Evolutionary conservation across 352 stramenopile genomes (phyloP).

Genomic region (Aphanomyces euteiches): DNA sequence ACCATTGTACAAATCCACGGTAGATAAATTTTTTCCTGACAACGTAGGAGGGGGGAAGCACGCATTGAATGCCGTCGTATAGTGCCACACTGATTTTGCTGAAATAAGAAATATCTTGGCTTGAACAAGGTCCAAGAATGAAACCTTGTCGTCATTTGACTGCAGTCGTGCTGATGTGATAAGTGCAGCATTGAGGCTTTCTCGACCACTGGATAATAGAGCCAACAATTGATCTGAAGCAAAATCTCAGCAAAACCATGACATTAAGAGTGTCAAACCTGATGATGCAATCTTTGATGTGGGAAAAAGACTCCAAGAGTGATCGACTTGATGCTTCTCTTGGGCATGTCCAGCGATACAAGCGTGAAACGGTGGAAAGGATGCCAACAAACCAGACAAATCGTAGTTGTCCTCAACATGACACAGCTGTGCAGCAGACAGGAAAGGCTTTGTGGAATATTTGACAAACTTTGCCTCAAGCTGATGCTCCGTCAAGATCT

Average conservation of each 20-base stretch:
- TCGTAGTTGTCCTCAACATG: not conserved
- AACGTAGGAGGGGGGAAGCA: not conserved
- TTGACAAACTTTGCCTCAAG: slow-evolving; percentile 7
- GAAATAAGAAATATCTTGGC: not conserved
- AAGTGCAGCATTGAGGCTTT: not conserved
- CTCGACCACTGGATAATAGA: not conserved
- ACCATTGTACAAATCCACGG: not conserved
- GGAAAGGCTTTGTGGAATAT: slow-evolving; percentile 14
- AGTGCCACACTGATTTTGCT: not conserved
- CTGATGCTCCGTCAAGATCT: not conserved
- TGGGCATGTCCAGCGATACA: not conserved
- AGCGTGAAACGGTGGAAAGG: slow-evolving; percentile 4
- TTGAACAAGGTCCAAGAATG: slow-evolving; percentile 10
- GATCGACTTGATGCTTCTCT: too few relatives aligned
- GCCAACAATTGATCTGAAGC: not conserved
- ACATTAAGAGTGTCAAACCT: slow-evolving; percentile 10
- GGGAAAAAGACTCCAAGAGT: not conserved
- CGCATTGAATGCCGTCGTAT: not conserved
- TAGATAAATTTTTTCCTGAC: not conserved
- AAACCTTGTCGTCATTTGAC: not conserved
- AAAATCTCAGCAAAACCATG: slow-evolving; percentile 3
- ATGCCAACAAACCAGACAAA: not conserved
- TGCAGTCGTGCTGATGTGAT: not conserved
- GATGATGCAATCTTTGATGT: not conserved
- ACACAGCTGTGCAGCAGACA: not conserved